phyloP scores from a whole-genome alignment of 169 alveolate genomes.

The Cyclospora cayetanensis region DNA sequence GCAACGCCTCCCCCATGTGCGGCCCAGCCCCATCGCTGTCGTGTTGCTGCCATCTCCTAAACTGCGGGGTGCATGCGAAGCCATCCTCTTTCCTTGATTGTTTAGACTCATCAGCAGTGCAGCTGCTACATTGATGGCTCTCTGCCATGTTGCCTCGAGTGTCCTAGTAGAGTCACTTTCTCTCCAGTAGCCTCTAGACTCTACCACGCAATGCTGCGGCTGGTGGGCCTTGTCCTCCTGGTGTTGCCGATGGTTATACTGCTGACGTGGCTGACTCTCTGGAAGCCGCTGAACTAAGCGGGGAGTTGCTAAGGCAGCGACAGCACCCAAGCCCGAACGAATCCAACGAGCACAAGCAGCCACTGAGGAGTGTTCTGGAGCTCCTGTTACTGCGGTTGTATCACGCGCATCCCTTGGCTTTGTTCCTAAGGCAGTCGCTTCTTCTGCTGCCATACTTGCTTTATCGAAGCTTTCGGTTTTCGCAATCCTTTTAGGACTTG shows the following conservation, averaged over 20 bases:
- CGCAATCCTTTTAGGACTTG: too few species aligned
- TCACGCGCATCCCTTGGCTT: too few species aligned
- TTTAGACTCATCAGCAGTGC: not conserved
- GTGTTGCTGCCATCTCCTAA: not conserved
- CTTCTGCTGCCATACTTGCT: not conserved
- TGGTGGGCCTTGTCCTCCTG: not conserved
- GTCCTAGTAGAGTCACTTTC: not conserved
- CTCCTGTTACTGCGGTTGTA: conserved; percentile 17
- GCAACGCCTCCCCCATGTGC: not conserved
- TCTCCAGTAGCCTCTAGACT: conserved; percentile 1
- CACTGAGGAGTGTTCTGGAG: not conserved
- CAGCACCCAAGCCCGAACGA: conserved; percentile 1
- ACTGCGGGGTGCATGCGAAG: not conserved
- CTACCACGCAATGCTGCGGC: not conserved
- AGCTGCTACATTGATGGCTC: not conserved
- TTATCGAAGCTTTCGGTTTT: not conserved
- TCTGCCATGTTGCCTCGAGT: not conserved
- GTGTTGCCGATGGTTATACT: too few species aligned
- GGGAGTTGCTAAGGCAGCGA: conserved; percentile 11
- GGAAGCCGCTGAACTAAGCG: conserved; percentile 9
- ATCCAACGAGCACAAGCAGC: not conserved
- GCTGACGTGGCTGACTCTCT: not conserved
- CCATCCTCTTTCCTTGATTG: not conserved
- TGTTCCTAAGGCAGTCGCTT: too few species aligned
- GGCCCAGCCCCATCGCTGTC: not conserved